These are phyloP conservation scores for Beauveria varroae DNA, from an alignment of 2,329 filamentous ascomycete species.

Conservation along the genomic window DNA sequence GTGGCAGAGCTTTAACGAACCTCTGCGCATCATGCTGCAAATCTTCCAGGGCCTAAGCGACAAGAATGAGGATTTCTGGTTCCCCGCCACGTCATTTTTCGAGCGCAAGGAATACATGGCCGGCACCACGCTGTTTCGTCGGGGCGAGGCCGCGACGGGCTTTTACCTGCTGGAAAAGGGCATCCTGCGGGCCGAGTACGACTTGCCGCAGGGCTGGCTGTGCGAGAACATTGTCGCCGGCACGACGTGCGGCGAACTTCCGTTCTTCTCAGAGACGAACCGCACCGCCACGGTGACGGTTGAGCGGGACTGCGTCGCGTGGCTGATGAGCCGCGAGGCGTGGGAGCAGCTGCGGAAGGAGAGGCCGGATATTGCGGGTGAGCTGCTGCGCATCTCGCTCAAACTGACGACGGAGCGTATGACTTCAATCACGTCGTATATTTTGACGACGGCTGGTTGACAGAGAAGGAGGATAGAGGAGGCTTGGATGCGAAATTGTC, in stretches of 20 bases:
- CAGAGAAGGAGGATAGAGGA: no score
- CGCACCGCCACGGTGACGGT: conserved; percentile 81
- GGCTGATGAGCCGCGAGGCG: conserved; percentile 64
- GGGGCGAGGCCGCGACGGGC: conserved; percentile 67
- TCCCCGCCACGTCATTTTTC: conserved; percentile 71
- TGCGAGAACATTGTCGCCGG: conserved; percentile 90
- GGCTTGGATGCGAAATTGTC: no score
- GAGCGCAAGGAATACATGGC: conserved; percentile 56
- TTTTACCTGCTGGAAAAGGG: conserved; percentile 91
- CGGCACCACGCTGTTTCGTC: conserved; percentile 68
- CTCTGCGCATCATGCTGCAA: conserved; percentile 83
- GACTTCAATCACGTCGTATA: conserved; percentile 56
- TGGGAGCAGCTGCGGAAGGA: conserved; percentile 68
- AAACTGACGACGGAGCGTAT: conserved; percentile 94
- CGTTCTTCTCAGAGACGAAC: conserved; percentile 87
- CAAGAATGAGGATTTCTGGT: conserved; percentile 95
- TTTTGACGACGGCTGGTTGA: conserved; percentile 41
- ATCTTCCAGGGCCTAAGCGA: conserved; percentile 86
- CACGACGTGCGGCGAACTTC: conserved; percentile 90
- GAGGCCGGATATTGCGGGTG: conserved; percentile 70
- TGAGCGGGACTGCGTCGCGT: conserved; percentile 74
- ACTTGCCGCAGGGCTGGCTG: conserved; percentile 80
- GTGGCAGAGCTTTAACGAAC: conserved; percentile 85
- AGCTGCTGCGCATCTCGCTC: conserved; percentile 78
- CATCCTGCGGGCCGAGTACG: conserved; percentile 83